phyloP scores from a whole-genome alignment of 2,329 filamentous ascomycete genomes.

The Corniculantispora saksenae region DNA sequence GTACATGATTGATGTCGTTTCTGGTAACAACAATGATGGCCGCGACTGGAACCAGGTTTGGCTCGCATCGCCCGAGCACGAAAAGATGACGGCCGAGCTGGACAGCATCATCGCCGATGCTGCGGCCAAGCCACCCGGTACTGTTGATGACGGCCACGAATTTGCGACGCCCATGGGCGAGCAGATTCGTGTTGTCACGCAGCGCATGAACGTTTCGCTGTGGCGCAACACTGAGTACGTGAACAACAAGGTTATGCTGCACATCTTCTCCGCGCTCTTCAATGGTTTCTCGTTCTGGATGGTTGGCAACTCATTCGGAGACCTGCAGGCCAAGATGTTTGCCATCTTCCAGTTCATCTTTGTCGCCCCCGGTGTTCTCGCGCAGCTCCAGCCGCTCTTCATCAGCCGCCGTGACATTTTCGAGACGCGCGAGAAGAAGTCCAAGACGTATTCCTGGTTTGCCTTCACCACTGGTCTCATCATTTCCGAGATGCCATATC shows the following conservation, averaged over 20 bases:
- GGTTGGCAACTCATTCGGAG: constrained; percentile 51
- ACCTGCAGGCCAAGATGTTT: constrained; percentile 57
- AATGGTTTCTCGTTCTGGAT: constrained; percentile 65
- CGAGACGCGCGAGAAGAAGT: constrained; percentile 60
- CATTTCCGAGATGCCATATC: constrained; percentile 49
- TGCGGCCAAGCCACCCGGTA: constrained; percentile 43
- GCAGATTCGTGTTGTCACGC: constrained; percentile 65
- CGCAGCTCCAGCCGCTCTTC: constrained; percentile 61
- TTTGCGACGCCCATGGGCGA: constrained; percentile 68
- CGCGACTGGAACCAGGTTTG: constrained; percentile 71
- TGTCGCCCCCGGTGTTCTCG: constrained; percentile 58
- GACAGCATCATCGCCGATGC: constrained; percentile 61
- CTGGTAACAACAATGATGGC: constrained; percentile 43
- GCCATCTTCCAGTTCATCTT: constrained; percentile 66
- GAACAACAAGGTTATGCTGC: constrained; percentile 62
- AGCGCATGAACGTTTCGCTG: constrained; percentile 62
- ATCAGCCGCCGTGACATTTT: constrained; percentile 58
- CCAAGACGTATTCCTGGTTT: constrained; percentile 62
- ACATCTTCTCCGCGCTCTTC: constrained; percentile 56
- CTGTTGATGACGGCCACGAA: constrained; percentile 58
- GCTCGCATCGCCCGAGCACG: constrained; percentile 63
- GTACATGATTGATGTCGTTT: constrained; percentile 68
- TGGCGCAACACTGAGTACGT: constrained; percentile 69
- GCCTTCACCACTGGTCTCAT: constrained; percentile 57
- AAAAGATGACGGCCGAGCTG: constrained; percentile 60